Evolutionary conservation across 768 basidiomycete genomes (phyloP).

Genomic region (Pleurotus djamor): DNA sequence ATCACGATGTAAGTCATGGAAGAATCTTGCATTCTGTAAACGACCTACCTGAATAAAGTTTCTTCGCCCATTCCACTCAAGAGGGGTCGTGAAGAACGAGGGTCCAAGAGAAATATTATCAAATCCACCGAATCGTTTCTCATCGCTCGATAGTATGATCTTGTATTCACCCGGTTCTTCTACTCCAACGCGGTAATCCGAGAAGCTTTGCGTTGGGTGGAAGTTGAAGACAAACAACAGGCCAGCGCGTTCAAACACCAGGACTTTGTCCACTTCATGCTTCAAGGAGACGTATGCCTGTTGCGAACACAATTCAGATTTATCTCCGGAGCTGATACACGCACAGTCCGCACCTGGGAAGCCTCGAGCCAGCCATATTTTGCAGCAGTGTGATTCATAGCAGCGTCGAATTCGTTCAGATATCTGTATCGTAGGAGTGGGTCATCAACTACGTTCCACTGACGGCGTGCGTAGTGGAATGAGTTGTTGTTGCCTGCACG

Average conservation of each 20-base stretch:
- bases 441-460: conserved; percentile 96
- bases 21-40: conserved; percentile 41
- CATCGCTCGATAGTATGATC: conserved; percentile 81
- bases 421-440: conserved; percentile 84
- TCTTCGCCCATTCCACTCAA: conserved; percentile 91
- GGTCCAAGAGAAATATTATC: conserved; percentile 67
- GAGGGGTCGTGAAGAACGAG: conserved; percentile 75
- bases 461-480: conserved; percentile 95
- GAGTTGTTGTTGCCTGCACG: conserved; percentile 94
- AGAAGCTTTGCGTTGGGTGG: conserved; percentile 86
- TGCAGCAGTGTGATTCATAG: conserved; percentile 87
- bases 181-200: conserved; percentile 92
- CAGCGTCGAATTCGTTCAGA: conserved; percentile 89
- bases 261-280: conserved; percentile 88
- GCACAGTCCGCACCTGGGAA: conserved; percentile 56
- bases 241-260: conserved; percentile 93
- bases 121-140: conserved; percentile 88
- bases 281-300: conserved; percentile 94
- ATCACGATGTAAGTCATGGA: background rate
- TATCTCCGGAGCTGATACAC: background rate
- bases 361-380: conserved; percentile 83
- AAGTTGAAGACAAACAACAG: conserved; percentile 98
- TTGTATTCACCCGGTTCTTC: conserved; percentile 83
- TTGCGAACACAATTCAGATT: conserved; percentile 1
- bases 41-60: conserved; percentile 78